These are phyloP conservation scores for Trifolium repens DNA, from an alignment of 306 rosid species.

Conservation along the genomic window DNA sequence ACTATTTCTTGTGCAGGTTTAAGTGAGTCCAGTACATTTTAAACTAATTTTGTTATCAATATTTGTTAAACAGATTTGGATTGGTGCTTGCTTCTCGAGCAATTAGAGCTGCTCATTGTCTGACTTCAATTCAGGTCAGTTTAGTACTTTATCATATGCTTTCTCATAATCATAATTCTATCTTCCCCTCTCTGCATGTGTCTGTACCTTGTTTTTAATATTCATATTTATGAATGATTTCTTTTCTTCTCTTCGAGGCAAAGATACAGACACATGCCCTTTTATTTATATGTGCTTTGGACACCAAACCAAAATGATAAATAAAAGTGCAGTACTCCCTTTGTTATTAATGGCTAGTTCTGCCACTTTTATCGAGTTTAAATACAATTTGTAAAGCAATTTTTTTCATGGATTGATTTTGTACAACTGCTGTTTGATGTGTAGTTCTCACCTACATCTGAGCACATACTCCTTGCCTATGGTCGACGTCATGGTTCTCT, in stretches of 20 bases:
- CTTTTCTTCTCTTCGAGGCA: neutral
- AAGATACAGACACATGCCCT: neutral
- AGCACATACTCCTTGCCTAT: constrained; percentile 72
- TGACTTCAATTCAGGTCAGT: constrained; percentile 94
- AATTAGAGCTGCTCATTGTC: constrained; percentile 96
- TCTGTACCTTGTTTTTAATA: constrained; percentile 9
- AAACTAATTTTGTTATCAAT: constrained; percentile 10
- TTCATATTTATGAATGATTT: constrained; percentile 15
- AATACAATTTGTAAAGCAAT: constrained; percentile 15
- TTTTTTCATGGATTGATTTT: constrained; percentile 30
- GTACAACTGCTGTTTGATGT: constrained; percentile 42
- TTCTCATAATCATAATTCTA: constrained; percentile 20
- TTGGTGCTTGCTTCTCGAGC: constrained; percentile 88
- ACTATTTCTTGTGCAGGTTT: constrained; percentile 22
- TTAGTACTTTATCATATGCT: constrained; percentile 37
- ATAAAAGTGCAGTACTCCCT: constrained; percentile 7
- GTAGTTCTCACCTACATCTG: constrained; percentile 64
- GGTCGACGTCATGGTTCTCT: constrained; percentile 65
- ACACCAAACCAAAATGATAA: neutral
- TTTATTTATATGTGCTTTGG: constrained; percentile 15
- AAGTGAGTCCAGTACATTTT: constrained; percentile 9
- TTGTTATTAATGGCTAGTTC: constrained; percentile 9
- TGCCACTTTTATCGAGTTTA: constrained; percentile 6
- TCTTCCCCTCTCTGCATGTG: constrained; percentile 10
- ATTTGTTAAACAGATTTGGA: constrained; percentile 70